phyloP scores from a whole-genome alignment of 805 yeast genomes.

The Pichia insulana region DNA sequence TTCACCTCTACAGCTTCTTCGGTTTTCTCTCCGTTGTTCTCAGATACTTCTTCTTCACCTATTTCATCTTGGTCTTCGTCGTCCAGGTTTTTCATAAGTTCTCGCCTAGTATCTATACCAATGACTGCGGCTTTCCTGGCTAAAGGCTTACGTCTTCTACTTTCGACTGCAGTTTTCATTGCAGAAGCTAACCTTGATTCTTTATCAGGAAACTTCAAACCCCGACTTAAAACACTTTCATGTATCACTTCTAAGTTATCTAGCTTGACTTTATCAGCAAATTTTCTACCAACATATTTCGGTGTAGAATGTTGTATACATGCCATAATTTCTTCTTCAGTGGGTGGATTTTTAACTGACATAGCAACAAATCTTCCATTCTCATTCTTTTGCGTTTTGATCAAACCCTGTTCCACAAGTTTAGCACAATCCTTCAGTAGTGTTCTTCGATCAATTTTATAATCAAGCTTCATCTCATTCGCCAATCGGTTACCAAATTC shows the following conservation, averaged over 20 bases:
- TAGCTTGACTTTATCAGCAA: slow-evolving; percentile 7
- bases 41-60: not conserved
- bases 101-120: too few relatives aligned
- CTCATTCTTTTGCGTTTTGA: slow-evolving; percentile 11
- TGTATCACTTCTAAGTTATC: slow-evolving; percentile 6
- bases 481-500: slow-evolving; percentile 34
- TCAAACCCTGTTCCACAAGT: slow-evolving; percentile 26
- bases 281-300: slow-evolving; percentile 5
- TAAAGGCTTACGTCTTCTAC: not conserved
- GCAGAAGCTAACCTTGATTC: slow-evolving; percentile 9
- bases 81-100: not conserved
- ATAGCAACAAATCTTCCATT: slow-evolving; percentile 9
- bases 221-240: slow-evolving; percentile 6
- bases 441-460: slow-evolving; percentile 46
- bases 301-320: not conserved
- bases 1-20: not conserved
- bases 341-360: slow-evolving; percentile 14
- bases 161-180: not conserved
- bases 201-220: slow-evolving; percentile 11
- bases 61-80: not conserved
- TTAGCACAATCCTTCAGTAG: slow-evolving; percentile 34
- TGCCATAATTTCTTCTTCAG: slow-evolving; percentile 9
- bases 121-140: not conserved
- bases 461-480: slow-evolving; percentile 31
- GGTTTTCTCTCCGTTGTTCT: not conserved